Conservation (phyloP, 495 filamentous ascomycete species). For the Daldinia bambusicola region DNA sequence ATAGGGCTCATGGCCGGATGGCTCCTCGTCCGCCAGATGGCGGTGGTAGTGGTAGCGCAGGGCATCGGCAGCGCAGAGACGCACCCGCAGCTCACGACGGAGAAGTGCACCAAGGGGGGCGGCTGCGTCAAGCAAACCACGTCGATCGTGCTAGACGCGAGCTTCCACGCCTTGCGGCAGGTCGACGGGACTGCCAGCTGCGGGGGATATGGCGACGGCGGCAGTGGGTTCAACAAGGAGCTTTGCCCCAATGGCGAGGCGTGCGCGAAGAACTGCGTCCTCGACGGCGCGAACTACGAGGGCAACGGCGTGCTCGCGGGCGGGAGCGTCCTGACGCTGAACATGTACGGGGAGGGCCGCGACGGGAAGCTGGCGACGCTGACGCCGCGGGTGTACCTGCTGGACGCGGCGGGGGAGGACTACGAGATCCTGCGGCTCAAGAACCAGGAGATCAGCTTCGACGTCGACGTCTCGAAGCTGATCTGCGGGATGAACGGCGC, state of each 20-base stretch:
- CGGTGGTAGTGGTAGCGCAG: constrained; percentile 9
- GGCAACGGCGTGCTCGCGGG: constrained; percentile 67
- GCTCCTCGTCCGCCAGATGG: constrained; percentile 17
- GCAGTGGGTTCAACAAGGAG: constrained; percentile 56
- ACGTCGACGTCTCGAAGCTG: constrained; percentile 71
- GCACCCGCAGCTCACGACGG: constrained; percentile 68
- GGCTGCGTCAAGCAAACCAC: constrained; percentile 64
- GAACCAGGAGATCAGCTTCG: constrained; percentile 73
- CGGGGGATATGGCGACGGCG: constrained; percentile 37
- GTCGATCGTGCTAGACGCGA: constrained; percentile 71
- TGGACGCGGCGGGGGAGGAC: constrained; percentile 58
- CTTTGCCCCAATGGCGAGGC: constrained; percentile 64
- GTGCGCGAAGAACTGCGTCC: constrained; percentile 68
- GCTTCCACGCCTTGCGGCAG: constrained; percentile 71
- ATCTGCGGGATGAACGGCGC: constrained; percentile 79
- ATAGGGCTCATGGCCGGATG: constrained; percentile 12
- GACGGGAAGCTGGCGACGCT: constrained; percentile 55
- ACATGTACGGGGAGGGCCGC: constrained; percentile 61
- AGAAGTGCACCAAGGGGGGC: constrained; percentile 62
- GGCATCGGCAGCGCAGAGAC: constrained; percentile 31
- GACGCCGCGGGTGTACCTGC: constrained; percentile 70
- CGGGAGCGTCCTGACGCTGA: constrained; percentile 64
- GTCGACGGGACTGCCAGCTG: constrained; percentile 62
- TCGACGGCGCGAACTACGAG: constrained; percentile 70
- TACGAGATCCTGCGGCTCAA: constrained; percentile 70